These are phyloP conservation scores for Entonaema liquescens DNA, from an alignment of 495 filamentous ascomycete species.

Conservation along the genomic window DNA sequence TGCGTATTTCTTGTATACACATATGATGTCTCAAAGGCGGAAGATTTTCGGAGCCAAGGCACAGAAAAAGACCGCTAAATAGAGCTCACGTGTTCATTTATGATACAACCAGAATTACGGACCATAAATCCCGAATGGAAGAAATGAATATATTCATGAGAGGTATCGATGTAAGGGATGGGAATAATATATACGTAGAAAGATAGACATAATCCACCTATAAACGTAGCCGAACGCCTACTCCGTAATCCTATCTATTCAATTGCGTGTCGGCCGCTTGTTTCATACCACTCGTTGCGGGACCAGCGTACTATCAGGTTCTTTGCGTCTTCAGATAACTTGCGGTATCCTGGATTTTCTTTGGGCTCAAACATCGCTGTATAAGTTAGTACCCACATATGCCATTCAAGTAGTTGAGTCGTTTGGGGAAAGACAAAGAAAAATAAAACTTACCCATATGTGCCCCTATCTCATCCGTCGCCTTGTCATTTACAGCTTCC, in stretches of 20 bases:
- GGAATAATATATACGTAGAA: conserved; percentile 8
- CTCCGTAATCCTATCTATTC: conserved; percentile 18
- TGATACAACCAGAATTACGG: no score
- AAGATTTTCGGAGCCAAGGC: conserved; percentile 71
- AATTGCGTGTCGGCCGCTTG: conserved; percentile 38
- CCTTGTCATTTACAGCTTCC: conserved; percentile 78
- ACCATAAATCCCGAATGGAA: background rate
- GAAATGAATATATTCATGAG: conserved; percentile 19
- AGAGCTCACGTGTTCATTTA: background rate
- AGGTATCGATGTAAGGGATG: conserved; percentile 18
- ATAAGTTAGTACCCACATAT: conserved; percentile 14
- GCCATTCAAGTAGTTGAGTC: background rate
- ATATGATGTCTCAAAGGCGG: conserved; percentile 90
- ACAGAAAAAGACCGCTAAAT: conserved; percentile 43
- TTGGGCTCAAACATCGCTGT: conserved; percentile 80
- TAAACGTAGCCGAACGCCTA: background rate
- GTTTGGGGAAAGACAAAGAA: background rate
- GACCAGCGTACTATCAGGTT: conserved; percentile 67
- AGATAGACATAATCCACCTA: conserved; percentile 5
- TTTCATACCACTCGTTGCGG: conserved; percentile 62
- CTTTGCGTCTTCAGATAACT: conserved; percentile 71
- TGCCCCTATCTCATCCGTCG: conserved; percentile 78
- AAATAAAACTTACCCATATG: conserved; percentile 69
- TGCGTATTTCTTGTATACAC: conserved; percentile 85
- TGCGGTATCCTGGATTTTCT: conserved; percentile 81